These are phyloP conservation scores for Cercospora sojina DNA, from an alignment of 2,329 filamentous ascomycete genomes.

Conservation along the genomic window DNA sequence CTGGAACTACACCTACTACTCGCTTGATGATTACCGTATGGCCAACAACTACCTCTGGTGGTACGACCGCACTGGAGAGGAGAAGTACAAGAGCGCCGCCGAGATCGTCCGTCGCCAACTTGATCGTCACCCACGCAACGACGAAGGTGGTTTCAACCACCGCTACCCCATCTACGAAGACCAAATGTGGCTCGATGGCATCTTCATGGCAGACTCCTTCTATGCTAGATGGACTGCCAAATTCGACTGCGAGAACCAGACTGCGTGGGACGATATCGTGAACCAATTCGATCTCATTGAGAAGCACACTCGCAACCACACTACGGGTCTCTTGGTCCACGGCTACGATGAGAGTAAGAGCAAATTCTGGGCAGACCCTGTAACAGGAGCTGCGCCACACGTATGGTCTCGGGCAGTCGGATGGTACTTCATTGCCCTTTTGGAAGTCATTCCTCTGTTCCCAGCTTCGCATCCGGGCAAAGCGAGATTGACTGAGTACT, in stretches of 20 bases:
- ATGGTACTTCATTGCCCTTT: conserved; percentile 55
- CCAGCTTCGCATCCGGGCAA: conserved; percentile 38
- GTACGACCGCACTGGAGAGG: conserved; percentile 27
- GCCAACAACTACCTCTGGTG: conserved; percentile 34
- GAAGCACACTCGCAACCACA: conserved; percentile 45
- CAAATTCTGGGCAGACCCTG: conserved; percentile 54
- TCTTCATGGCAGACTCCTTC: conserved; percentile 52
- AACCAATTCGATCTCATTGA: conserved; percentile 45
- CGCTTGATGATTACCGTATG: conserved; percentile 37
- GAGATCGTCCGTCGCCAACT: conserved; percentile 29
- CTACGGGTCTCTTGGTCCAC: conserved; percentile 51
- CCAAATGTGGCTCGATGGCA: conserved; percentile 55
- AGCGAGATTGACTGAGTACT: conserved; percentile 39
- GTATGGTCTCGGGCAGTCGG: conserved; percentile 56
- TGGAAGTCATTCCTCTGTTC: conserved; percentile 48
- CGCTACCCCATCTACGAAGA: conserved; percentile 44
- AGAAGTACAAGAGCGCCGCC: conserved; percentile 28
- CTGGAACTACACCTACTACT: conserved; percentile 52
- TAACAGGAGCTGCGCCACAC: conserved; percentile 52
- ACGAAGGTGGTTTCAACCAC: conserved; percentile 38
- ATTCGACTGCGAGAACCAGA: conserved; percentile 23
- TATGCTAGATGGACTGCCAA: conserved; percentile 35
- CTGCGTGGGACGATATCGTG: conserved; percentile 37
- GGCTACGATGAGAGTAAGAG: conserved; percentile 54
- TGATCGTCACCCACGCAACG: conserved; percentile 34